Evolutionary conservation across 139 green algal genomes (phyloP).

Genomic region (Yamagishiella unicocca): DNA sequence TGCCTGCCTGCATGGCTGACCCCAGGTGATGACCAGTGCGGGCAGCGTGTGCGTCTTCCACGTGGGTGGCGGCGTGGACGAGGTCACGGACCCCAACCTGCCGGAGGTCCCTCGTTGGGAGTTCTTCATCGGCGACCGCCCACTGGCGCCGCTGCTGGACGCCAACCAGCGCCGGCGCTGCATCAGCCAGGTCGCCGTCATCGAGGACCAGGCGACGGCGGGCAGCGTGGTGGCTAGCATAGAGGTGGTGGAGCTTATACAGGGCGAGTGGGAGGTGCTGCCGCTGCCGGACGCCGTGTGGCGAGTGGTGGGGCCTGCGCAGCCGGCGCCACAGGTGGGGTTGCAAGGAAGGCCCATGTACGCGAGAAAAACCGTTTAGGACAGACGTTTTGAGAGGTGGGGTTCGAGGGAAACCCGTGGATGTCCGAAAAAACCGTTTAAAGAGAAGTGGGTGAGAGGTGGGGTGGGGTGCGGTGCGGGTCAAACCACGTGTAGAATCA

Average conservation of each 20-base stretch:
- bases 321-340: conserved; percentile 3
- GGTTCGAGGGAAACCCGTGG: no score
- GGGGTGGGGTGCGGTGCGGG: no score
- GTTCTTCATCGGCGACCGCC: conserved; percentile 82
- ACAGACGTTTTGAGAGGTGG: no score
- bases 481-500: no score
- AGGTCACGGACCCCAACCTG: conserved; percentile 47
- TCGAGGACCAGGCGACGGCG: conserved; percentile 61
- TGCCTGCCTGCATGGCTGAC: not conserved
- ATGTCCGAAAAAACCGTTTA: no score
- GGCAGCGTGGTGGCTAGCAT: conserved; percentile 67
- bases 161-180: conserved; percentile 48
- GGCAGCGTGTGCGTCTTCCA: conserved; percentile 79
- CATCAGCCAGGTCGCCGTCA: conserved; percentile 66
- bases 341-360: no score
- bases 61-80: conserved; percentile 72
- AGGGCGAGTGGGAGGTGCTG: conserved; percentile 55
- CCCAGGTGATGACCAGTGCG: conserved; percentile 73
- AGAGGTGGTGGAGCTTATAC: conserved; percentile 61
- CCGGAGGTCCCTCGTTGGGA: conserved; percentile 76
- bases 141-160: conserved; percentile 57
- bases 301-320: conserved; percentile 25
- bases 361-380: no score
- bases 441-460: no score
- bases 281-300: conserved; percentile 46